These are phyloP conservation scores for Sporobolomyces pararoseus DNA, from an alignment of 768 basidiomycete genomes.

Conservation along the genomic window DNA sequence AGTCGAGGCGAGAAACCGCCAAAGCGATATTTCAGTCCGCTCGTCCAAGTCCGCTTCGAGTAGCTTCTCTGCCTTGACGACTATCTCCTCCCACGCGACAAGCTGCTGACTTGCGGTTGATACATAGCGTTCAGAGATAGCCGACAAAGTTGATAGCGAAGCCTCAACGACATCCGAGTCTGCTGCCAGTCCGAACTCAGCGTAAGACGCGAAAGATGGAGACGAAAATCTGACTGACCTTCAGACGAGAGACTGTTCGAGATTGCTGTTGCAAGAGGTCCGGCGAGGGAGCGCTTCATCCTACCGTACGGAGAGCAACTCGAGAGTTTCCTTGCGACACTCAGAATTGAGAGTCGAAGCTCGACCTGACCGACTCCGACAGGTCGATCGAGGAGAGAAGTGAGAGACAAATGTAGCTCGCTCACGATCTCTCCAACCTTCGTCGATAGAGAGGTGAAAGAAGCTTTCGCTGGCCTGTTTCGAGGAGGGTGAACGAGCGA, in stretches of 20 bases:
- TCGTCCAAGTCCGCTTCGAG: neutral
- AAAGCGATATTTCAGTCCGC: neutral
- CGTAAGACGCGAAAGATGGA: neutral
- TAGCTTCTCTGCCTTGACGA: no score
- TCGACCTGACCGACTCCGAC: neutral
- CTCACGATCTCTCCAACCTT: slow-evolving; percentile 26
- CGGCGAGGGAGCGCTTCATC: slow-evolving; percentile 17
- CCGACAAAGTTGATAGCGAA: neutral
- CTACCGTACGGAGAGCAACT: slow-evolving; percentile 28
- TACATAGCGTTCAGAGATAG: neutral
- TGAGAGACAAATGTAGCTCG: slow-evolving; percentile 28
- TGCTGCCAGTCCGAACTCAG: no score
- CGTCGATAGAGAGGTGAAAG: slow-evolving; percentile 38
- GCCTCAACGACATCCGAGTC: neutral
- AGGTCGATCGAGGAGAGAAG: neutral
- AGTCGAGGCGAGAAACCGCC: no score
- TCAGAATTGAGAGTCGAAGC: neutral
- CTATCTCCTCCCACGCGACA: no score
- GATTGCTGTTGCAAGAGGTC: neutral
- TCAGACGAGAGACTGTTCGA: neutral
- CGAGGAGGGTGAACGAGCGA: neutral
- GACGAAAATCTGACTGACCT: neutral
- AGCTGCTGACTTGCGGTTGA: neutral
- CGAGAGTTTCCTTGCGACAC: slow-evolving; percentile 8
- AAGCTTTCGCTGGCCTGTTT: slow-evolving; percentile 23